Evolutionary conservation across 257 asterid genomes (phyloP).

Genomic region (Apocynum venetum): DNA sequence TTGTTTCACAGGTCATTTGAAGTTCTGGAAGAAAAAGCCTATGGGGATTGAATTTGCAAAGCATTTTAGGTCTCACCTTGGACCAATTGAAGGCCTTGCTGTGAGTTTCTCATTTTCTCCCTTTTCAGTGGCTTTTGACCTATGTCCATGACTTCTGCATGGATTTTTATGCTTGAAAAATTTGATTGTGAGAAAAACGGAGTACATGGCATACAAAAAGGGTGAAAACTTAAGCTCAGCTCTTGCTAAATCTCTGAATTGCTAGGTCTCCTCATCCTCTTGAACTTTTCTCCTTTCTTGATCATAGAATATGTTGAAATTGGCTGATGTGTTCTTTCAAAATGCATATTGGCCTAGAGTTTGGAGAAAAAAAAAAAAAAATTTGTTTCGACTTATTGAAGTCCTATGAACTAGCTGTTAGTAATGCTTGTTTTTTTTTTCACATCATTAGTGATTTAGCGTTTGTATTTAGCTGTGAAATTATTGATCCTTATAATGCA

Average conservation of each 20-base stretch:
- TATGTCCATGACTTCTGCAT: neutral
- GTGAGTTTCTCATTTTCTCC: constrained; percentile 42
- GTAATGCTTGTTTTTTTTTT: neutral
- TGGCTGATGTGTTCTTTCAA: neutral
- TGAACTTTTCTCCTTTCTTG: neutral
- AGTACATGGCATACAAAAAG: neutral
- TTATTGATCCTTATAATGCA: neutral
- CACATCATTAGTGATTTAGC: neutral
- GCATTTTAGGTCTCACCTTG: constrained; percentile 97
- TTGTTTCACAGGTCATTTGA: constrained; percentile 71
- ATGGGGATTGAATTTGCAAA: constrained; percentile 90
- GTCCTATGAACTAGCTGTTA: neutral
- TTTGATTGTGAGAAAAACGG: neutral
- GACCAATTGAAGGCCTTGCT: constrained; percentile 95
- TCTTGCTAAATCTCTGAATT: neutral
- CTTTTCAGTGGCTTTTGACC: neutral
- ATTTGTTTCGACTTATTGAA: neutral
- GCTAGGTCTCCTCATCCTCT: neutral
- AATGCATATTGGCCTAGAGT: neutral
- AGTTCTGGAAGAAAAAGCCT: constrained; percentile 94
- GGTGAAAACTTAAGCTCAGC: neutral
- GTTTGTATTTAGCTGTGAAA: neutral
- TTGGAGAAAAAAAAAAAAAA: neutral
- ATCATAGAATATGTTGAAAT: neutral
- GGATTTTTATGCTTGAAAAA: neutral